Evolutionary conservation across 2,329 filamentous ascomycete genomes (phyloP), one percentile per base, ranked within the genome.

Genomic region (Aspergillus sclerotialis): DNA sequence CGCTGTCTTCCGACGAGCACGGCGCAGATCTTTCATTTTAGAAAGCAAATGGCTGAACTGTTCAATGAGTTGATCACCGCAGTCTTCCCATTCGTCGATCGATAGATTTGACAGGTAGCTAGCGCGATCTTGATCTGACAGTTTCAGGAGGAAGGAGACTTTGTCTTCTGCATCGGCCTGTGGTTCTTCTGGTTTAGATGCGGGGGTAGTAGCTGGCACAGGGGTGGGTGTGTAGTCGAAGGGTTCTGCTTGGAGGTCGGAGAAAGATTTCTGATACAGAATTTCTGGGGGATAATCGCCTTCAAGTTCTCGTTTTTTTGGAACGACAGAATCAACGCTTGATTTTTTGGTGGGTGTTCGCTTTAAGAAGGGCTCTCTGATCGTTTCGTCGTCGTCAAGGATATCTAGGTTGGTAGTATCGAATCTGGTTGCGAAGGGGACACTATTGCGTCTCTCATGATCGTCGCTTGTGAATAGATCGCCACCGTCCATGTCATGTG

Each of bases 41-140:
- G 57, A 54, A 24, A 79, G 52, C 26, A 78, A 57, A 4, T 63
- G 55, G 30, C 61, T 61, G 46, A 80, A 78, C 32, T 67, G 64
- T 2, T 71, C 68, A 1, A 80, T 62, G 29, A 81, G 69, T 66
- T 76, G 74, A 37, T 78, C 73, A 3, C 77, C 77, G 14, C 75
- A 72, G 29, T 76, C 68, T 55, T 80, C 77, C 73, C 77, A 80
- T 41, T 79, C 67, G 3, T 64, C 54, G 11, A 78, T 65, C 1
- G 61, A 56, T 26, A 80, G 60, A 7, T 64, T 66, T 2, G 61
- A 56, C 42, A 81, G 70, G 52, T 78, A 76, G 0, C 55, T 44
- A 3, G 53, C 52, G 39, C 76, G 71, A 3, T 68, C 58, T 16
- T 56, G 32, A 1, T 55, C 53, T 14, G 57, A 49, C 10, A 64